A percentile compares a stretch with the other conserved stretches of the same genome.
These are phyloP conservation scores for Rhodamnia argentea DNA, from an alignment of 345 rosid genomes.

Conservation along the genomic window DNA sequence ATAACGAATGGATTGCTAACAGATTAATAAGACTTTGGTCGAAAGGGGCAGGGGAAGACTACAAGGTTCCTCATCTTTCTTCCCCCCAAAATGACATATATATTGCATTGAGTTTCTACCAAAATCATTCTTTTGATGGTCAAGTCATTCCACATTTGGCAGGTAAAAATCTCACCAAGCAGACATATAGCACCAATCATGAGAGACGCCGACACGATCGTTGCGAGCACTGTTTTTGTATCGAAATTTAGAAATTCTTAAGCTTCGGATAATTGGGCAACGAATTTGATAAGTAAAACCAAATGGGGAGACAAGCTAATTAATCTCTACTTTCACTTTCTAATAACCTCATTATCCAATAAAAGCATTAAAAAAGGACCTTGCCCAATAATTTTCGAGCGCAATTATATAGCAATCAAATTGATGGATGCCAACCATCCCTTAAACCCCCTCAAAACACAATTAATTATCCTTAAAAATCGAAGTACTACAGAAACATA, in stretches of 20 bases:
- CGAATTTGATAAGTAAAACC: not conserved
- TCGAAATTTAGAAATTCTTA: not conserved
- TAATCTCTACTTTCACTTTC: not conserved
- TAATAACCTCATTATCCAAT: not conserved
- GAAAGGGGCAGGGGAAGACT: not conserved
- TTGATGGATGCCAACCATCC: not conserved
- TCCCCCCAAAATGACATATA: not conserved
- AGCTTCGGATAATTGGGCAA: not conserved
- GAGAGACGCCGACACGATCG: not conserved
- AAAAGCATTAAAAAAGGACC: not conserved
- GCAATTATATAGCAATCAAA: not conserved
- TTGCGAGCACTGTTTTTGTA: not conserved
- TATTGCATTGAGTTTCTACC: not conserved
- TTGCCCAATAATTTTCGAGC: not conserved
- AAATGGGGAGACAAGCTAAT: not conserved
- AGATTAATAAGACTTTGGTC: not conserved
- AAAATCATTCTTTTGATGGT: not conserved
- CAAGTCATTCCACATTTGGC: not conserved
- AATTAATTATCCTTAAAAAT: not conserved
- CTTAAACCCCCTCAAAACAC: not conserved
- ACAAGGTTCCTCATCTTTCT: not conserved
- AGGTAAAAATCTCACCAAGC: not conserved
- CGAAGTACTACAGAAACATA: slow-evolving; percentile 29
- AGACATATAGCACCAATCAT: not conserved
- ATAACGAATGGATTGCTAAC: not conserved